phyloP scores from a whole-genome alignment of 805 yeast species.

The Metschnikowia kofuensis region DNA sequence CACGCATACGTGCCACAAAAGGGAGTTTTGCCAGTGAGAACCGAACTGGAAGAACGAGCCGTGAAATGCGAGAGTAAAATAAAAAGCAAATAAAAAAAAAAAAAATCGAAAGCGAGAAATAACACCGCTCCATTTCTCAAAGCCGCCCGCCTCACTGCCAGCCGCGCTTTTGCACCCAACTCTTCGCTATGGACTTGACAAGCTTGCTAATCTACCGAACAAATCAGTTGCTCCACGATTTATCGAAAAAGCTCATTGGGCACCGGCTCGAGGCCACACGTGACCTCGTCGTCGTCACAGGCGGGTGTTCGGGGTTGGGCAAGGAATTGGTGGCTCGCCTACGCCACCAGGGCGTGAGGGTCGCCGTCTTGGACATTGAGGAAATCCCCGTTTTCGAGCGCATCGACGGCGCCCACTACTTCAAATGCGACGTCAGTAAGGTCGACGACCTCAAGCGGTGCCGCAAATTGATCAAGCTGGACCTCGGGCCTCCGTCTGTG shows the following conservation, averaged over 20 bases:
- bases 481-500: constrained; percentile 60
- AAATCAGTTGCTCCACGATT: constrained; percentile 11
- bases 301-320: constrained; percentile 83
- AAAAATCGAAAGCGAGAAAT: not conserved
- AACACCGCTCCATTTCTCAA: not conserved
- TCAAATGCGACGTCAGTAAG: constrained; percentile 68
- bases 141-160: not conserved
- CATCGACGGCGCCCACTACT: constrained; percentile 48
- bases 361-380: constrained; percentile 64
- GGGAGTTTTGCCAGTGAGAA: no score
- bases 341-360: constrained; percentile 41
- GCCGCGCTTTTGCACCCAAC: constrained; percentile 11
- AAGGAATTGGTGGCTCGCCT: constrained; percentile 52
- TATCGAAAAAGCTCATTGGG: constrained; percentile 35
- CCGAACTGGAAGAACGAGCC: no score
- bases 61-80: no score
- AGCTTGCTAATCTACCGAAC: constrained; percentile 10
- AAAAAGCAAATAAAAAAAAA: not conserved
- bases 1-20: no score
- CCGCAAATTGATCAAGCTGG: constrained; percentile 39
- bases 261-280: constrained; percentile 47
- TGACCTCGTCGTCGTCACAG: constrained; percentile 76
- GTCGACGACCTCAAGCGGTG: constrained; percentile 40
- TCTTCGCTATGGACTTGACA: constrained; percentile 11
- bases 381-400: constrained; percentile 36